Conservation (phyloP, 805 yeast genomes). For the Yarrowia porcina region DNA sequence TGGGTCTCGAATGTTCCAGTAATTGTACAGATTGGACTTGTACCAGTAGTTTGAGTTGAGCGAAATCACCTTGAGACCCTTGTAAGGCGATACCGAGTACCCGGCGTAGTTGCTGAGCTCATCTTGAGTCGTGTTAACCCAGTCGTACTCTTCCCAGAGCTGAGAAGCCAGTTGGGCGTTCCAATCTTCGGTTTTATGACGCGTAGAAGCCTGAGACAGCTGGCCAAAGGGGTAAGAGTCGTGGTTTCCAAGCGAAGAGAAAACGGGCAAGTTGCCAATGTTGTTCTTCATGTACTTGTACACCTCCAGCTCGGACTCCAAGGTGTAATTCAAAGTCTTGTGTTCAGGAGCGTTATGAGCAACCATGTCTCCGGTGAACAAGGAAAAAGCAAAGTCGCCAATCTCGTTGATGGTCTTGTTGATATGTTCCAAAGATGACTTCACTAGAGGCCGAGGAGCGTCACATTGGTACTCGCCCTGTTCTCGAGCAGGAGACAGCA, state of each 20-base stretch:
- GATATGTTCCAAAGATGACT: conserved; percentile 52
- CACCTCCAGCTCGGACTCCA: conserved; percentile 50
- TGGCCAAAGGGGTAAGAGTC: conserved; percentile 73
- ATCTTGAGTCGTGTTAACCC: conserved; percentile 42
- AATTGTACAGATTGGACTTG: conserved; percentile 57
- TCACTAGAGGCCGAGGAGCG: conserved; percentile 61
- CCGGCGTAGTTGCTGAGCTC: conserved; percentile 48
- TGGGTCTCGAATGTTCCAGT: conserved; percentile 45
- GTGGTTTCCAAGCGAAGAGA: conserved; percentile 65
- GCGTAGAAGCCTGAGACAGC: conserved; percentile 52
- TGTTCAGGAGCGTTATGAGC: conserved; percentile 54
- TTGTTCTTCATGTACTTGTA: conserved; percentile 52
- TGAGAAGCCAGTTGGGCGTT: conserved; percentile 49
- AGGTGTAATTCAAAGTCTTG: conserved; percentile 48
- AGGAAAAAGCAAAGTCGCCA: conserved; percentile 51
- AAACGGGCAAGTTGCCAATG: conserved; percentile 54
- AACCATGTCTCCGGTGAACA: conserved; percentile 72
- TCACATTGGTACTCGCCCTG: conserved; percentile 66
- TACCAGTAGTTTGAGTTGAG: conserved; percentile 69
- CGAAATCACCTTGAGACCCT: conserved; percentile 58
- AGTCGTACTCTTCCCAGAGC: conserved; percentile 47
- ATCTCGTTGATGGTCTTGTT: conserved; percentile 37
- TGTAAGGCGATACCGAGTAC: conserved; percentile 52
- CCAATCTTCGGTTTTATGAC: conserved; percentile 45
- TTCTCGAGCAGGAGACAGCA: conserved; percentile 44